Percentiles rank a stretch among this genome's conserved stretches.
Evolutionary conservation across 768 basidiomycete genomes (phyloP).

Genomic region (Postia placenta): DNA sequence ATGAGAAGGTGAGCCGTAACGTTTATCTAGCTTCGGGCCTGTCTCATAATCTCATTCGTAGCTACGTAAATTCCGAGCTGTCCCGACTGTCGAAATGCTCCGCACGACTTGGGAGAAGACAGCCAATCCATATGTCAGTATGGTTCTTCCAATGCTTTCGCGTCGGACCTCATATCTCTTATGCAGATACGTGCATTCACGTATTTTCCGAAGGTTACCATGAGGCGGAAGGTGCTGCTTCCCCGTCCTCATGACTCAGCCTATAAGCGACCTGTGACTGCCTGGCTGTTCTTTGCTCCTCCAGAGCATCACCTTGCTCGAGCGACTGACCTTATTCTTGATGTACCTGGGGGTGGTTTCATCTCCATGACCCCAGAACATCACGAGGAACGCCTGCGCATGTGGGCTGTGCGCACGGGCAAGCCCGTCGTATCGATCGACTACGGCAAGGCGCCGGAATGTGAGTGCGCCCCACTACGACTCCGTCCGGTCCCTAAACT

Average conservation of each 20-base stretch:
- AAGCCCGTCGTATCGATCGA: conserved; percentile 83
- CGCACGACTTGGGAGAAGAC: conserved; percentile 97
- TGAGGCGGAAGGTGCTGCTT: conserved; percentile 73
- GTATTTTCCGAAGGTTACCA: conserved; percentile 51
- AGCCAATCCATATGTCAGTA: conserved; percentile 78
- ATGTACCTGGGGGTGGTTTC: conserved; percentile 95
- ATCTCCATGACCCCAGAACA: conserved; percentile 95
- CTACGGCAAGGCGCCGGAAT: conserved; percentile 96
- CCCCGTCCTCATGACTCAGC: conserved; percentile 73
- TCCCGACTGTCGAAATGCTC: conserved; percentile 95
- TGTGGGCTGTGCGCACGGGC: conserved; percentile 77
- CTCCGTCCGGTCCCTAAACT: not conserved
- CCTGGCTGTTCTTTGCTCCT: conserved; percentile 76
- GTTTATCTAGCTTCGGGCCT: not conserved
- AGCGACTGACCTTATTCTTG: conserved; percentile 79
- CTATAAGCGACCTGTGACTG: conserved; percentile 78
- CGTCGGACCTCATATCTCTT: not conserved
- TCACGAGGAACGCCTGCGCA: conserved; percentile 87
- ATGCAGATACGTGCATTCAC: conserved; percentile 62
- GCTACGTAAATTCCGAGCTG: conserved; percentile 88
- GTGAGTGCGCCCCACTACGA: conserved; percentile 35
- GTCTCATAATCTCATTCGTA: conserved; percentile 24
- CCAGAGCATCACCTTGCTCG: conserved; percentile 56
- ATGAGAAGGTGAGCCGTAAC: conserved; percentile 73
- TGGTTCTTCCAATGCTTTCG: conserved; percentile 1